Conservation (phyloP, 2,329 filamentous ascomycete species). For the Epichloe amarillans region DNA sequence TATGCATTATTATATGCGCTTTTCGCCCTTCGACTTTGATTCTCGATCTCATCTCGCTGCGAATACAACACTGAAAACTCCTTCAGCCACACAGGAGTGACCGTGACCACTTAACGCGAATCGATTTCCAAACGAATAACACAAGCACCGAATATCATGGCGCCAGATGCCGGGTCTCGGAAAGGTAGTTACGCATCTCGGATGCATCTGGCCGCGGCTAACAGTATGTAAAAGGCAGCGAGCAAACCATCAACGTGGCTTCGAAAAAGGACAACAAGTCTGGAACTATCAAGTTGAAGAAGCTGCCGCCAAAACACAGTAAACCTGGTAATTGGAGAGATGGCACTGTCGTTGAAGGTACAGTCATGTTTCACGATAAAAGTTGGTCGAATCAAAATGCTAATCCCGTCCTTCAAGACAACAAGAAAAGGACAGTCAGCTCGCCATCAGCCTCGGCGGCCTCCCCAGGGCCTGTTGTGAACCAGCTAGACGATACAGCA, state of each 20-base stretch:
- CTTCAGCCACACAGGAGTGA: neutral
- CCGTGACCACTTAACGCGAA: neutral
- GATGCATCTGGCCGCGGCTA: neutral
- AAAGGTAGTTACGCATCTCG: slow-evolving; percentile 14
- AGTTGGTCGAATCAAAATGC: neutral
- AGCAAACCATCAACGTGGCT: slow-evolving; percentile 49
- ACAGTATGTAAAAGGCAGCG: slow-evolving; percentile 11
- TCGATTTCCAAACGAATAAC: neutral
- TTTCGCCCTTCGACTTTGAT: neutral
- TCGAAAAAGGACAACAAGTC: slow-evolving; percentile 40
- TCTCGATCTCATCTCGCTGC: neutral
- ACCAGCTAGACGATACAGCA: slow-evolving; percentile 60
- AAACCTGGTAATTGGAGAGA: slow-evolving; percentile 63
- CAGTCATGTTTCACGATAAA: slow-evolving; percentile 8
- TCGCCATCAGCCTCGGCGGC: slow-evolving; percentile 28
- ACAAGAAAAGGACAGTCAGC: slow-evolving; percentile 38
- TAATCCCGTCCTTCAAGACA: slow-evolving; percentile 22
- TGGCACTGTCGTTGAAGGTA: slow-evolving; percentile 50
- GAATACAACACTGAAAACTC: neutral
- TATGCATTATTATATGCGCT: neutral
- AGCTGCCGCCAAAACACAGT: slow-evolving; percentile 44
- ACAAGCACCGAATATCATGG: slow-evolving; percentile 7
- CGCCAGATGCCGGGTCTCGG: slow-evolving; percentile 12
- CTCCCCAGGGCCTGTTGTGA: slow-evolving; percentile 44
- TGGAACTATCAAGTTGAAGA: slow-evolving; percentile 49